Percentiles rank a stretch among this genome's conserved stretches.
Conservation (phyloP, 2,329 filamentous ascomycete genomes). For the Dactylella cylindrospora region DNA sequence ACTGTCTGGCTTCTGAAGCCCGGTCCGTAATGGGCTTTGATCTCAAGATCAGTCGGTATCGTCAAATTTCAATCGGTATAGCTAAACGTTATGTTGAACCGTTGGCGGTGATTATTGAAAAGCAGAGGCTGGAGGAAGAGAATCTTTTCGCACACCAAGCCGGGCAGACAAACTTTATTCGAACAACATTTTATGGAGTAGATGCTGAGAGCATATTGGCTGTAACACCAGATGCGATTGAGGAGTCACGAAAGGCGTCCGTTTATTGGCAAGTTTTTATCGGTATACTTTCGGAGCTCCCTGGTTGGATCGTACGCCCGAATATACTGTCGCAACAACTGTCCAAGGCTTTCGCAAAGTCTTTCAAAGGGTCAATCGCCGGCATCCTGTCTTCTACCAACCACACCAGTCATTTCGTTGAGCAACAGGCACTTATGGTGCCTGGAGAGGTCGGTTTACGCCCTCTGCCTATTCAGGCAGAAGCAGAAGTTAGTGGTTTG, state of each 20-base stretch:
- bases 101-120: slow-evolving; percentile 12
- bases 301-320: not conserved
- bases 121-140: not conserved
- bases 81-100: not conserved
- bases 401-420: too few species aligned
- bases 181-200: slow-evolving; percentile 7
- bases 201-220: not conserved
- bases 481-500: not conserved
- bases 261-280: slow-evolving; percentile 11
- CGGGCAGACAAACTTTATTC: not conserved
- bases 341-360: too few species aligned
- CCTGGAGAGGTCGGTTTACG: not conserved
- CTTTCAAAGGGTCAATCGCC: not conserved
- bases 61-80: slow-evolving; percentile 5
- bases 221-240: slow-evolving; percentile 2
- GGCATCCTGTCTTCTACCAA: not conserved
- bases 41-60: slow-evolving; percentile 2
- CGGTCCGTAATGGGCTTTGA: not conserved
- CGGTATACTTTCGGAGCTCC: not conserved
- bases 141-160: slow-evolving; percentile 3
- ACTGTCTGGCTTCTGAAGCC: slow-evolving; percentile 4
- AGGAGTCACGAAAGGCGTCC: slow-evolving; percentile 6
- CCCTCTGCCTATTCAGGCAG: not conserved
- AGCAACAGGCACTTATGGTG: too few species aligned
- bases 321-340: too few species aligned